Evolutionary conservation across 179 eudicot species (phyloP), one percentile per base, ranked within the genome.

Genomic region (Nepenthes alata): DNA sequence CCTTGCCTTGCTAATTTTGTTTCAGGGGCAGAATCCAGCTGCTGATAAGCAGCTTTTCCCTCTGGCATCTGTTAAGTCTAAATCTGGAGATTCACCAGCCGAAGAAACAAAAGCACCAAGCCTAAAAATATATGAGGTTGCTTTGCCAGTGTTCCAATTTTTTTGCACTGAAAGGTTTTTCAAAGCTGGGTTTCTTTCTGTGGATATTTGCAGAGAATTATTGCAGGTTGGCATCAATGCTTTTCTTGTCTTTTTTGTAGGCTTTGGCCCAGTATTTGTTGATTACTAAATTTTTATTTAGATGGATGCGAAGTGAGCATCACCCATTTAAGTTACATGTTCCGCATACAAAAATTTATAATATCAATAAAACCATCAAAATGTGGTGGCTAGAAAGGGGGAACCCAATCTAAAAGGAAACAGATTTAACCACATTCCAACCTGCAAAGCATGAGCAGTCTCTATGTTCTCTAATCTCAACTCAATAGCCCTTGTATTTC

Each of bases 101-200:
- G 81, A 75, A 66, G 83, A 90, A 62, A 66, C 77, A 65, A 72
- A 69, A 59, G 66, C 84, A 37, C 59, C 59, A 53, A 67, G 75
- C 66, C 71, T 75, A 66, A 78, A 85, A 75, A 62, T 78, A 41
- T 74, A 70, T 61, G 95, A 85, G 57, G 78, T 87, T 70, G 85
- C 82, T 67, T 77, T 85, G 61, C 86, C 96, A 41, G 88, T 94
- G 50, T 80, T 90, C 65, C 82, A 82, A 69, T 87, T 81, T 62
- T 78, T 94, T 62, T 87, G 83, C 51, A 70, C 85, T 7, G 73
- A 75, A 66, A 77, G 77, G 60, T 94, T 94, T 69, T 89, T 94
- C 75, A 57, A 63, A 61, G 67, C 57, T 58, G 87, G 83, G 11
- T 87, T 80, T 69, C 85, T 87, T 72, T 82, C 87, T 11, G 60